phyloP scores from a whole-genome alignment of 768 basidiomycete species.

The Dentipellis sp. region DNA sequence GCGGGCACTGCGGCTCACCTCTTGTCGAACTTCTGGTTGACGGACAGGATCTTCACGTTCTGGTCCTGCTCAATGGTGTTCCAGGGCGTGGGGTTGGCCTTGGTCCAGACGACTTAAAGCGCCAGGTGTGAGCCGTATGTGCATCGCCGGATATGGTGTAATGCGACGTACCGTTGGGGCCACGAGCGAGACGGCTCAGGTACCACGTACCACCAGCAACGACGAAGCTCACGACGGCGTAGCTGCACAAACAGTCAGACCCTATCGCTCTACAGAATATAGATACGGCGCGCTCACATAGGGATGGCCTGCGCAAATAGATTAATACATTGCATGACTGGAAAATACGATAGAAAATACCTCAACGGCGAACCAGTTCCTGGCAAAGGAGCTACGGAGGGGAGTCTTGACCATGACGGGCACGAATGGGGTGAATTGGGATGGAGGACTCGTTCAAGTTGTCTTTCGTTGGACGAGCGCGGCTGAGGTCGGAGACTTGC shows the following conservation, averaged over 20 bases:
- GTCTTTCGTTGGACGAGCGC: neutral
- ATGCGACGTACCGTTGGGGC: slow-evolving; percentile 27
- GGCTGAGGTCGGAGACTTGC: neutral
- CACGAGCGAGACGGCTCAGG: slow-evolving; percentile 32
- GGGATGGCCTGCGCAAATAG: slow-evolving; percentile 11
- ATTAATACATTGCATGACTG: neutral
- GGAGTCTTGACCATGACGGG: slow-evolving; percentile 2
- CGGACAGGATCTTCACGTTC: slow-evolving; percentile 58
- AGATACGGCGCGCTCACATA: slow-evolving; percentile 6
- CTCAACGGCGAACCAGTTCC: slow-evolving; percentile 16
- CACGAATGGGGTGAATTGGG: neutral
- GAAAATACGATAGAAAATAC: neutral
- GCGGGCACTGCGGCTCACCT: slow-evolving; percentile 33
- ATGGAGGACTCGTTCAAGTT: neutral
- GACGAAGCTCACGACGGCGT: slow-evolving; percentile 38
- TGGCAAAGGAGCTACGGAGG: slow-evolving; percentile 8
- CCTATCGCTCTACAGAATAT: neutral
- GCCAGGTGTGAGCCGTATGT: slow-evolving; percentile 2
- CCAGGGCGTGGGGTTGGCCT: slow-evolving; percentile 82
- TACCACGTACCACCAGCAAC: slow-evolving; percentile 35
- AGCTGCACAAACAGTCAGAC: slow-evolving; percentile 21
- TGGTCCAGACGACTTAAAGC: slow-evolving; percentile 47
- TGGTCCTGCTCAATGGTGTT: slow-evolving; percentile 70
- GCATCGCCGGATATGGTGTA: neutral
- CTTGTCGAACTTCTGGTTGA: slow-evolving; percentile 70